Conservation (phyloP, 352 stramenopile species). For the Globisporangium viniferum region DNA sequence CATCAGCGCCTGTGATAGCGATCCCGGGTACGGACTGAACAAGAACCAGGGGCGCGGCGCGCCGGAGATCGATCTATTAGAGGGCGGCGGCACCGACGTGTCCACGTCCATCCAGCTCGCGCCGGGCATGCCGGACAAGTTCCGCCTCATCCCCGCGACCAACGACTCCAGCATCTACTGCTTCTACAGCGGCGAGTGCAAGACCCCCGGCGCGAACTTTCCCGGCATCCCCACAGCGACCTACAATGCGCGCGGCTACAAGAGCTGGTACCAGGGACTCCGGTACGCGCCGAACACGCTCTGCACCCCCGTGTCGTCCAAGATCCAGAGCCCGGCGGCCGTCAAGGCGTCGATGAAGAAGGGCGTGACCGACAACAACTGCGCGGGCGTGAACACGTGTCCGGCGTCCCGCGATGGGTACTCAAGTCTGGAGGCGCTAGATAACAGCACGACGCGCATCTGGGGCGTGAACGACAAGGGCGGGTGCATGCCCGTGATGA, state of each 20-base stretch:
- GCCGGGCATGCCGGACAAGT: constrained; percentile 29
- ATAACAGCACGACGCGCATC: constrained; percentile 28
- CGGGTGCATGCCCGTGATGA: constrained; percentile 55
- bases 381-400: constrained; percentile 33
- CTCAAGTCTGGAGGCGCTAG: constrained; percentile 46
- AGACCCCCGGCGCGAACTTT: constrained; percentile 47
- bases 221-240: constrained; percentile 42
- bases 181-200: constrained; percentile 39
- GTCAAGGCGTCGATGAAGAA: constrained; percentile 36
- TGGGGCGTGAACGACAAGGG: constrained; percentile 77
- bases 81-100: constrained; percentile 71
- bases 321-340: constrained; percentile 34
- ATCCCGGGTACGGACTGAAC: constrained; percentile 91
- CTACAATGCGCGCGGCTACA: constrained; percentile 27
- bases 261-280: constrained; percentile 52
- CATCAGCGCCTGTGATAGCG: constrained; percentile 86
- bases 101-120: constrained; percentile 75
- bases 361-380: constrained; percentile 48
- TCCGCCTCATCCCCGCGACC: neutral
- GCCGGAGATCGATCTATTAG: constrained; percentile 95
- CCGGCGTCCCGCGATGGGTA: constrained; percentile 49
- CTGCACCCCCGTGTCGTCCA: constrained; percentile 24
- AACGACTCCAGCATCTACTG: constrained; percentile 29
- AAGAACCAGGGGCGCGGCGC: constrained; percentile 85
- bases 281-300: constrained; percentile 61